A percentile compares a stretch with the other conserved stretches of the same genome.
phyloP scores from a whole-genome alignment of 441 rosid genomes.

The Erodium texanum region DNA sequence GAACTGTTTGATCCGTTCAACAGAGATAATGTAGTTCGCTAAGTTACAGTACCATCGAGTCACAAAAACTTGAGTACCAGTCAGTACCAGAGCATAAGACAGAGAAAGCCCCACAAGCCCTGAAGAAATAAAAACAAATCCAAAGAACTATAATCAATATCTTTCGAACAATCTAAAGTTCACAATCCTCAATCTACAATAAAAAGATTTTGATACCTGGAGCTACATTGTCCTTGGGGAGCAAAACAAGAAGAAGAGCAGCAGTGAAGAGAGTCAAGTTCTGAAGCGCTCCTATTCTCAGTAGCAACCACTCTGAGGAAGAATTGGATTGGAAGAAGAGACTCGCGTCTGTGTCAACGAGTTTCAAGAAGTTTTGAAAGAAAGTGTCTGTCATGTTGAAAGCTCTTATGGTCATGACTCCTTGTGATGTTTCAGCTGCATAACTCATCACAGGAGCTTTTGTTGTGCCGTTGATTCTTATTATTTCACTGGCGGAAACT shows the following conservation, averaged over 20 bases:
- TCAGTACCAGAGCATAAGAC: conserved; percentile 63
- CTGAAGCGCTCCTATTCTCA: conserved; percentile 64
- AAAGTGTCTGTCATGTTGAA: conserved; percentile 57
- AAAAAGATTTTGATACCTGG: conserved; percentile 37
- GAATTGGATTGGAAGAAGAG: conserved; percentile 66
- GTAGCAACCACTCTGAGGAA: conserved; percentile 66
- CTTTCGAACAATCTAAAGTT: too few species aligned
- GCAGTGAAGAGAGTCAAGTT: conserved; percentile 61
- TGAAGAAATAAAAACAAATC: conserved; percentile 21
- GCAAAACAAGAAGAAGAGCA: conserved; percentile 58
- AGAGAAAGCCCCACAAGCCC: conserved; percentile 86
- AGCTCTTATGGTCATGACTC: conserved; percentile 75
- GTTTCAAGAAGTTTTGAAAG: conserved; percentile 42
- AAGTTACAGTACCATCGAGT: conserved; percentile 66
- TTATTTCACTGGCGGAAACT: conserved; percentile 69
- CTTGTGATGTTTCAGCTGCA: conserved; percentile 75
- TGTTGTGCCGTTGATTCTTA: conserved; percentile 82
- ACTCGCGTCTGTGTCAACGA: conserved; percentile 63
- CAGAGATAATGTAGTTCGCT: conserved; percentile 67
- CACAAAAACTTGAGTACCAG: conserved; percentile 50
- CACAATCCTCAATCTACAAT: too few species aligned
- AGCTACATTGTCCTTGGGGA: conserved; percentile 50
- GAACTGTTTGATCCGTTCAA: conserved; percentile 77
- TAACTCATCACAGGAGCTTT: conserved; percentile 82
- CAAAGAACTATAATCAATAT: background rate